A percentile compares a stretch with the other conserved stretches of the same genome.
These are phyloP conservation scores for Achaetomiella virescens DNA, from an alignment of 495 filamentous ascomycete species.

Conservation along the genomic window DNA sequence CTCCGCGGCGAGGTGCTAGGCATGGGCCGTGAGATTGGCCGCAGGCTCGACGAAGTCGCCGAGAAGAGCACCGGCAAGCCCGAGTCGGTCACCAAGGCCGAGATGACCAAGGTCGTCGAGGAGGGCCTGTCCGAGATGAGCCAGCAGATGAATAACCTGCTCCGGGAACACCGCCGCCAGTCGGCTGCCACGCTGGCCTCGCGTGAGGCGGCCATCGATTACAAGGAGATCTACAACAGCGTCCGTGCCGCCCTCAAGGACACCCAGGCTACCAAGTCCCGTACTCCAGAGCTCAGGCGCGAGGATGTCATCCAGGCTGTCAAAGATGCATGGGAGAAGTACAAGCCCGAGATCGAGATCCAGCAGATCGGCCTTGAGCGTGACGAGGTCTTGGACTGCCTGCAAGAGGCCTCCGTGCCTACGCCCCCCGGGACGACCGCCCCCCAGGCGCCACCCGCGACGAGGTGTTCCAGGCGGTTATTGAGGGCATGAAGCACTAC, in stretches of 20 bases:
- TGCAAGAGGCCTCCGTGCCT: constrained; percentile 78
- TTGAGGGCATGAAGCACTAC: constrained; percentile 73
- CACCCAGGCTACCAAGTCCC: constrained; percentile 43
- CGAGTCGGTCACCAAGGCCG: constrained; percentile 52
- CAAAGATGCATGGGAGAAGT: constrained; percentile 80
- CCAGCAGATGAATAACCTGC: constrained; percentile 66
- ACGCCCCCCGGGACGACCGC: constrained; percentile 49
- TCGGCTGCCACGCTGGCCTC: constrained; percentile 38
- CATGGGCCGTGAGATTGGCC: constrained; percentile 82
- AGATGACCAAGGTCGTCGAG: constrained; percentile 71
- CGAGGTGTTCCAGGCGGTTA: constrained; percentile 75
- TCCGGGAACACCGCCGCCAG: constrained; percentile 68
- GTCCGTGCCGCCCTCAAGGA: constrained; percentile 74
- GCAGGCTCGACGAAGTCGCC: constrained; percentile 65
- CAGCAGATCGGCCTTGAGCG: constrained; percentile 84
- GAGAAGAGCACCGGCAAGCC: constrained; percentile 46
- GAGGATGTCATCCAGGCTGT: constrained; percentile 83
- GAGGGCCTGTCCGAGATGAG: constrained; percentile 73
- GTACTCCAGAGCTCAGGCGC: constrained; percentile 43
- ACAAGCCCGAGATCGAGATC: constrained; percentile 85
- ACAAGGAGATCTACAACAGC: constrained; percentile 73
- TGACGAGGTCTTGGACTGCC: constrained; percentile 78
- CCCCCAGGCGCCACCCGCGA: constrained; percentile 57
- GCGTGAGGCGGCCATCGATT: constrained; percentile 46
- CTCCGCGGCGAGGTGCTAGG: constrained; percentile 87